phyloP scores from a whole-genome alignment of 1,284 basidiomycete genomes.

The Cronartium quercuum region DNA sequence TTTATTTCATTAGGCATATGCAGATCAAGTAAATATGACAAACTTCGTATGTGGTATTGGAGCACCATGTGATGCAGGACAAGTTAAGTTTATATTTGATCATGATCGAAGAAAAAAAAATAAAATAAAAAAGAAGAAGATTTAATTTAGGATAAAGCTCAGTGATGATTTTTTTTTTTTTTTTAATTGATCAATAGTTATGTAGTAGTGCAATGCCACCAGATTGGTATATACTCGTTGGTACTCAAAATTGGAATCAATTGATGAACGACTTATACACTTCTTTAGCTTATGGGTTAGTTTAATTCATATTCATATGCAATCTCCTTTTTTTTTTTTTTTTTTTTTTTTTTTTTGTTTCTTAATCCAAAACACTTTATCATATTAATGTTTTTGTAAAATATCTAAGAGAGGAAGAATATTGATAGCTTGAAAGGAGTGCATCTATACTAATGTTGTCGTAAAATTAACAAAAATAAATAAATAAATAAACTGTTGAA shows the following conservation, averaged over 20 bases:
- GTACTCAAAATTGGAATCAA: conserved; percentile 38
- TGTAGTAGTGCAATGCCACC: conserved; percentile 36
- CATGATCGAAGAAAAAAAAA: neutral
- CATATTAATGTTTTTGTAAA: neutral
- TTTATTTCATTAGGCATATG: conserved; percentile 19
- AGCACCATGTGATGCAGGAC: conserved; percentile 33
- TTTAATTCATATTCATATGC: neutral
- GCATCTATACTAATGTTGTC: too few species aligned
- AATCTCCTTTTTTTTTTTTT: neutral
- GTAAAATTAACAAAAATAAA: too few species aligned
- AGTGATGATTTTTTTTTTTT: too few species aligned
- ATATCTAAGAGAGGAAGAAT: too few species aligned
- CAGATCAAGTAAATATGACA: conserved; percentile 33
- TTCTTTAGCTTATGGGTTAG: conserved; percentile 36
- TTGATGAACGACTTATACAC: conserved; percentile 37
- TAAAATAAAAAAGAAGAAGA: neutral
- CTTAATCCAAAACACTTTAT: neutral
- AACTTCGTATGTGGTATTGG: conserved; percentile 38
- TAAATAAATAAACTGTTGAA: too few species aligned
- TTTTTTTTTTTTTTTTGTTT: neutral
- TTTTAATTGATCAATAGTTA: conserved; percentile 2
- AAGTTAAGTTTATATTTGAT: conserved; percentile 2
- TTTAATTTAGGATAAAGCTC: neutral
- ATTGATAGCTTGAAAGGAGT: too few species aligned
- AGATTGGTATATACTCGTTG: conserved; percentile 39